A percentile compares a stretch with the other conserved stretches of the same genome.
phyloP scores from a whole-genome alignment of 805 yeast genomes.

The Metschnikowia similis region DNA sequence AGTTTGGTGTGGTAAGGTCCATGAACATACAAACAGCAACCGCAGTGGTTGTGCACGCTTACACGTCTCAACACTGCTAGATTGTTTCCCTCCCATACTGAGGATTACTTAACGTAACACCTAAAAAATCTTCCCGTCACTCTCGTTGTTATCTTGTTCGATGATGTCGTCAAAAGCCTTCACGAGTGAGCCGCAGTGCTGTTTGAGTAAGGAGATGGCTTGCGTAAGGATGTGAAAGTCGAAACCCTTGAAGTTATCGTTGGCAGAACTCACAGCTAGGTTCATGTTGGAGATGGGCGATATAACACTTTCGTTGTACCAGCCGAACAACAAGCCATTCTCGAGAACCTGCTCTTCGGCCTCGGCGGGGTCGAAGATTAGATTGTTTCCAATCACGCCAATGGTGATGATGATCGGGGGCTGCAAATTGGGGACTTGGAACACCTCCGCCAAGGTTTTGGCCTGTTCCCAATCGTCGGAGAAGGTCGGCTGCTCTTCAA shows the following conservation, averaged over 20 bases:
- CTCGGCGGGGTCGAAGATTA: slow-evolving; percentile 80
- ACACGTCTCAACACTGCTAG: slow-evolving; percentile 63
- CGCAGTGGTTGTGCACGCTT: slow-evolving; percentile 90
- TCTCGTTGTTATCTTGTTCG: slow-evolving; percentile 34
- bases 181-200: slow-evolving; percentile 60
- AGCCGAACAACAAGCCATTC: slow-evolving; percentile 73
- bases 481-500: slow-evolving; percentile 87
- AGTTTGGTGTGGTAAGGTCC: slow-evolving; percentile 85
- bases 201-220: slow-evolving; percentile 54
- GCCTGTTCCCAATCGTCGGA: slow-evolving; percentile 81
- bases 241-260: slow-evolving; percentile 52
- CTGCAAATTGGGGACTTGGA: slow-evolving; percentile 34
- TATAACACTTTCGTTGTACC: slow-evolving; percentile 60
- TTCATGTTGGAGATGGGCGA: slow-evolving; percentile 73
- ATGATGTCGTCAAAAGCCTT: slow-evolving; percentile 51
- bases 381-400: slow-evolving; percentile 67
- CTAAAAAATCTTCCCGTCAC: slow-evolving; percentile 14
- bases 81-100: not conserved
- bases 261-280: slow-evolving; percentile 47
- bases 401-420: slow-evolving; percentile 77
- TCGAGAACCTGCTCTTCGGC: slow-evolving; percentile 88
- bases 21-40: slow-evolving; percentile 98
- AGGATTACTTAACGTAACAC: not conserved
- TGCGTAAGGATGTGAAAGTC: slow-evolving; percentile 43
- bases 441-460: slow-evolving; percentile 38